phyloP scores from a whole-genome alignment of 1,139 yeast genomes.

The Pneumocystis canis region DNA sequence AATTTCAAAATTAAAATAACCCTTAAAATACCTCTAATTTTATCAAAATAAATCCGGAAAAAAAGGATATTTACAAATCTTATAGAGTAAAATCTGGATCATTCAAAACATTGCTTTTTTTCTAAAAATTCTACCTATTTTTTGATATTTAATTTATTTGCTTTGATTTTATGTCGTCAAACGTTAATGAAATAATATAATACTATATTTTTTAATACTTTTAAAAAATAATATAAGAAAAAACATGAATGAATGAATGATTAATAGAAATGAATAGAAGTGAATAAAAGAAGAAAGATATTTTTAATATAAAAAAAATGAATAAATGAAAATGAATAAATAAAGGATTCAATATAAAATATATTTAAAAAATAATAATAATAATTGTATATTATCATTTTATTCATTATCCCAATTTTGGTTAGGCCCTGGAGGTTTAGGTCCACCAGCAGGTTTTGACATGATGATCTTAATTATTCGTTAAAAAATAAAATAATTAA shows the following conservation, averaged over 20 bases:
- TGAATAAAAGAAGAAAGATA: background rate
- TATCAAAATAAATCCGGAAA: background rate
- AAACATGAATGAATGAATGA: no score
- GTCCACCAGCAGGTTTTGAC: conserved; percentile 15
- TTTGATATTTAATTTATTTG: no score
- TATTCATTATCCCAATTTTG: conserved; percentile 16
- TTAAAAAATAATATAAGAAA: background rate
- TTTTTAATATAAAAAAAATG: background rate
- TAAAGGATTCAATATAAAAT: no score
- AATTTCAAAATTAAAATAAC: background rate
- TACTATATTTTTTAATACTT: no score
- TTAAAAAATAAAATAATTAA: conserved; percentile 24
- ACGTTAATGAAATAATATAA: no score
- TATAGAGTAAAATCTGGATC: background rate
- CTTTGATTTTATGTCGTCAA: no score
- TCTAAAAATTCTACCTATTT: background rate
- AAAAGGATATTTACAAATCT: background rate
- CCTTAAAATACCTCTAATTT: background rate
- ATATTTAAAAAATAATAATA: background rate
- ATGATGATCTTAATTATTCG: conserved; percentile 13
- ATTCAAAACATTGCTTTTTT: background rate
- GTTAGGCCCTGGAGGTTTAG: conserved; percentile 14
- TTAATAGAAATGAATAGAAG: no score
- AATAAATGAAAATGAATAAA: background rate
- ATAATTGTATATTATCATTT: conserved; percentile 6